Evolutionary conservation across 768 basidiomycete genomes (phyloP), one percentile per base, ranked within the genome.

Genomic region (Kwoniella botswanensis): DNA sequence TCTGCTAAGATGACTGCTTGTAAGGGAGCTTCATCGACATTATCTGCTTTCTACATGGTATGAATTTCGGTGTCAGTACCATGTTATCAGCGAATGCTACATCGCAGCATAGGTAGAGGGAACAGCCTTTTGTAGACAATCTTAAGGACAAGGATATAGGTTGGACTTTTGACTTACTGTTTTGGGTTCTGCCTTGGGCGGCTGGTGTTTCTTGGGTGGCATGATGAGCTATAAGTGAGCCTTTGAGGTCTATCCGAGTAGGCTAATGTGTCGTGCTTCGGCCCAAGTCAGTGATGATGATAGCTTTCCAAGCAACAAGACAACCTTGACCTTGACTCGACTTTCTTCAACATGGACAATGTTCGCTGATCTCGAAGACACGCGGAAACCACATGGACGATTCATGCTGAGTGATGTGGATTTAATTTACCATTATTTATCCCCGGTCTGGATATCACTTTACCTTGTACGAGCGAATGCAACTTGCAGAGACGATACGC

Each of bases 1-100:
- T 99, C 96, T 12, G 96, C 94, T 53, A 99, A 90, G 55, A 99
- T 90, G 67, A 98, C 92, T 18, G 96, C 96, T 79, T 98, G 95
- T 0, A 98, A 86, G 21, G 93, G 89, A 62, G 97, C 91, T 64
- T 94, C 92, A 42, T 85, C 82, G 29, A 76, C 74, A 3, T 66
- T 68, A 61, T 80, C 79, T 5, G 67, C 68, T 73, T 80, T 80
- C 79, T 80, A 62, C 17, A 41, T 46, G 56, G 17, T 2, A 52
- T 68, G 67, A 74, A 67, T 29, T 7, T 12, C 59, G 3, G 10
- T 50, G 21, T 52, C 18, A 52, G 35, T 21, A 50, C 3, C 12
- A 4, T 21, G 12, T 43, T 58, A 21, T 7, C 35, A 35, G 6
- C 35, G 35, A 35, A 35, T 35, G 35, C 0, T 35, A 7, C 35